phyloP scores from a whole-genome alignment of 139 green algal genomes.

The Microglena sp. region DNA sequence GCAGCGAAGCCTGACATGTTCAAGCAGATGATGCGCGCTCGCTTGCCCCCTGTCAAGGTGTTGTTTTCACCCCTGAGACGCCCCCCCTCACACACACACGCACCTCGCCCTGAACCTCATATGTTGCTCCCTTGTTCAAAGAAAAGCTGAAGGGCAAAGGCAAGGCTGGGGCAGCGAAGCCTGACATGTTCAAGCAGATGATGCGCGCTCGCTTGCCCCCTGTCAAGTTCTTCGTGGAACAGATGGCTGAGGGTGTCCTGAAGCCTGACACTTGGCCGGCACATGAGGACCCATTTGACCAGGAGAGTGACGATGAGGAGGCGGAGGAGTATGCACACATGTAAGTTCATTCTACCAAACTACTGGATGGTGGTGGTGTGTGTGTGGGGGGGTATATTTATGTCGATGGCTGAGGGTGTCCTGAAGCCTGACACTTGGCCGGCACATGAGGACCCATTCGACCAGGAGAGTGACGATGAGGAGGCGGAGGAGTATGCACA shows the following conservation, averaged over 20 bases:
- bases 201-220: constrained; percentile 43
- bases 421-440: constrained; percentile 33
- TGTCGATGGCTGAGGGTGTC: too few relatives aligned
- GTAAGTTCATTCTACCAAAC: constrained; percentile 16
- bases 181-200: constrained; percentile 29
- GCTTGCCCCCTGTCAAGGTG: constrained; percentile 43
- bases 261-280: constrained; percentile 23
- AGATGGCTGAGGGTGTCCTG: constrained; percentile 12
- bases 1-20: constrained; percentile 20
- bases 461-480: constrained; percentile 37
- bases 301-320: constrained; percentile 38
- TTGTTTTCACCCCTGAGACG: too few relatives aligned
- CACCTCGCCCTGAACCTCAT: too few relatives aligned
- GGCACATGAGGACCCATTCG: constrained; percentile 31
- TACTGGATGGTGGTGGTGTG: too few relatives aligned
- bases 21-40: constrained; percentile 37
- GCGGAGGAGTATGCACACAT: constrained; percentile 37
- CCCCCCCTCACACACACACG: too few relatives aligned
- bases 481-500: constrained; percentile 39
- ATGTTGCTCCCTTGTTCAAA: neutral
- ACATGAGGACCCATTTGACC: constrained; percentile 31
- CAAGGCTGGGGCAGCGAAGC: constrained; percentile 18
- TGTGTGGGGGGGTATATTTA: too few relatives aligned
- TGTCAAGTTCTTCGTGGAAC: constrained; percentile 45
- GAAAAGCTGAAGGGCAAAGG: constrained; percentile 9